A percentile compares a stretch with the other conserved stretches of the same genome.
Evolutionary conservation across 805 yeast species (phyloP).

Genomic region (Metschnikowia cerradonensis): DNA sequence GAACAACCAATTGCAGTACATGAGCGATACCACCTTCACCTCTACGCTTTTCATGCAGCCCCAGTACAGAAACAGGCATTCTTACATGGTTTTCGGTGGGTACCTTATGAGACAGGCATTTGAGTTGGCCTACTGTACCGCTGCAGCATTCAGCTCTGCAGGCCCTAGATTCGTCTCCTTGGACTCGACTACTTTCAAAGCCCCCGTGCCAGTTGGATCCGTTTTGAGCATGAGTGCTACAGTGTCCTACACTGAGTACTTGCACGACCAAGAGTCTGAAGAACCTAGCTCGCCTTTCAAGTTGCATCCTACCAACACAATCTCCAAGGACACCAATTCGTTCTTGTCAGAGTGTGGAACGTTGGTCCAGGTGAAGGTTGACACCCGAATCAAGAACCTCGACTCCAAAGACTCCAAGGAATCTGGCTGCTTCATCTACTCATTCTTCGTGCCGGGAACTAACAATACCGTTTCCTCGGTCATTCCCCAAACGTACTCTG

Average conservation of each 20-base stretch:
- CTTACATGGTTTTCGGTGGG: constrained; percentile 94
- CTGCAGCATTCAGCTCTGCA: constrained; percentile 82
- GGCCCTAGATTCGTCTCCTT: constrained; percentile 86
- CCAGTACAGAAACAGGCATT: constrained; percentile 91
- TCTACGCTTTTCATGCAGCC: constrained; percentile 94
- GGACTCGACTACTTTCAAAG: constrained; percentile 86
- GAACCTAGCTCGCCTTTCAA: constrained; percentile 39
- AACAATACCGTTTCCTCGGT: constrained; percentile 55
- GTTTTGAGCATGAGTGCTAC: constrained; percentile 79
- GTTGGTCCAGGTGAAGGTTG: constrained; percentile 83
- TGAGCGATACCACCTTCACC: constrained; percentile 66
- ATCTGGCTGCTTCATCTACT: constrained; percentile 84
- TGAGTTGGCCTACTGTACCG: constrained; percentile 89
- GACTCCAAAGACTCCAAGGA: constrained; percentile 58
- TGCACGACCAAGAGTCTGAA: constrained; percentile 38
- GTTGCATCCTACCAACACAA: constrained; percentile 53
- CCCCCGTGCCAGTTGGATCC: constrained; percentile 95
- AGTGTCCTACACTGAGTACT: constrained; percentile 82
- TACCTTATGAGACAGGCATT: constrained; percentile 87
- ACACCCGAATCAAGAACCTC: constrained; percentile 69
- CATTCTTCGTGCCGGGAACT: constrained; percentile 77
- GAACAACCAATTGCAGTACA: constrained; percentile 46
- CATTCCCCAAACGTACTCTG: constrained; percentile 81
- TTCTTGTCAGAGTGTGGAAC: constrained; percentile 78
- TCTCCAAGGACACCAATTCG: constrained; percentile 49